Evolutionary conservation across 306 rosid species (phyloP).

Genomic region (Fagus sylvatica): DNA sequence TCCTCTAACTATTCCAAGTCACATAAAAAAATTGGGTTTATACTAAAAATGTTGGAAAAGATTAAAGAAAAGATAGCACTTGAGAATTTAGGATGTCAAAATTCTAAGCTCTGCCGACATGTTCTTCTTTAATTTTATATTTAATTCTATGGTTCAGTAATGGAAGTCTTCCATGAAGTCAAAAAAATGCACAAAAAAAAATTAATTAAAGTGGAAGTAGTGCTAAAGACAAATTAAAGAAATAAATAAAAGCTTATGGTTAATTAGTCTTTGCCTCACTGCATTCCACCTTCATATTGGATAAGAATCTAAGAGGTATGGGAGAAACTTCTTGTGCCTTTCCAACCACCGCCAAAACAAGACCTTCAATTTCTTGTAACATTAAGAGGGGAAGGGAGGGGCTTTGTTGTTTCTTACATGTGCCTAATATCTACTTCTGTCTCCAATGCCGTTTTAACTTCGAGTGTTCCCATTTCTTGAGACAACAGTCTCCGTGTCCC

Average conservation of each 20-base stretch:
- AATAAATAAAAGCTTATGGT: background rate
- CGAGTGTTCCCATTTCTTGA: constrained; percentile 49
- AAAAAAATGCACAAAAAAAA: background rate
- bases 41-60: constrained; percentile 33
- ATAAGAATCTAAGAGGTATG: constrained; percentile 50
- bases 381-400: constrained; percentile 22
- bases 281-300: constrained; percentile 28
- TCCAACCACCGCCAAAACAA: constrained; percentile 74
- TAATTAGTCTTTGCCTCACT: constrained; percentile 17
- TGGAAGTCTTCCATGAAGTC: constrained; percentile 11
- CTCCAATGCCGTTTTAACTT: constrained; percentile 42
- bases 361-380: constrained; percentile 37
- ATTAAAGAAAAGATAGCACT: constrained; percentile 24
- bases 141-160: constrained; percentile 31
- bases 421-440: constrained; percentile 30
- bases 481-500: constrained; percentile 47
- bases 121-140: constrained; percentile 21
- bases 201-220: background rate
- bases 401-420: constrained; percentile 32
- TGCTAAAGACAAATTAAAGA: constrained; percentile 16
- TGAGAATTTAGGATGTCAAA: constrained; percentile 61
- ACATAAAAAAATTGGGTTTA: constrained; percentile 30
- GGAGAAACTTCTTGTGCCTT: constrained; percentile 47
- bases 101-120: constrained; percentile 54
- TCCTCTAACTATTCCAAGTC: constrained; percentile 39